A percentile compares a stretch with the other conserved stretches of the same genome.
phyloP scores from a whole-genome alignment of 805 yeast species.

The Jamesozyma rosinii region DNA sequence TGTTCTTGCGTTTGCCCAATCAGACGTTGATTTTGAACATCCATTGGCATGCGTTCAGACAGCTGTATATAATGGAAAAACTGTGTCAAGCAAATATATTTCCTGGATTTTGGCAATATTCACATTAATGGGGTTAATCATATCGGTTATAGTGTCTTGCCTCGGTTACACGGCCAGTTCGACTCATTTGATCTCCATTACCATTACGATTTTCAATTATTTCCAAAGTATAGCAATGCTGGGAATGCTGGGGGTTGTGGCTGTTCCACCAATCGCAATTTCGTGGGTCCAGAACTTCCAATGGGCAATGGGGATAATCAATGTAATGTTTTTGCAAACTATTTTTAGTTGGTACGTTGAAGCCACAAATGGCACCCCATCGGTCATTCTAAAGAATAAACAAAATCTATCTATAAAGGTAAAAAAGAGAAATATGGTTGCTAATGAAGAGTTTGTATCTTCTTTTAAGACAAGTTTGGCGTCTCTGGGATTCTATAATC shows the following conservation, averaged over 20 bases:
- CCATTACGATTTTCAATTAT: slow-evolving; percentile 82
- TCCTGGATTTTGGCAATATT: slow-evolving; percentile 93
- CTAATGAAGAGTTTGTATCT: background rate
- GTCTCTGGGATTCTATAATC: slow-evolving; percentile 31
- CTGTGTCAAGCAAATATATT: slow-evolving; percentile 85
- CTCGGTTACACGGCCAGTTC: slow-evolving; percentile 83
- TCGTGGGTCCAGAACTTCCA: slow-evolving; percentile 95
- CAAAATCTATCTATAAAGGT: slow-evolving; percentile 71
- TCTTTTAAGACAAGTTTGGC: background rate
- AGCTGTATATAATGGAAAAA: slow-evolving; percentile 72
- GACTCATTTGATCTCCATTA: slow-evolving; percentile 89
- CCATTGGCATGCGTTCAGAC: slow-evolving; percentile 90
- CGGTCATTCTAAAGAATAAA: slow-evolving; percentile 58
- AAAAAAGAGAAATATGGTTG: slow-evolving; percentile 41
- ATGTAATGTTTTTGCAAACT: slow-evolving; percentile 62
- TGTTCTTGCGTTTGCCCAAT: slow-evolving; percentile 51
- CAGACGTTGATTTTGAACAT: slow-evolving; percentile 33
- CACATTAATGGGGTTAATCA: slow-evolving; percentile 45
- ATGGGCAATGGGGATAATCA: slow-evolving; percentile 92
- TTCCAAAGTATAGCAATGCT: slow-evolving; percentile 89
- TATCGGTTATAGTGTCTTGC: background rate
- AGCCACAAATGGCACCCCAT: slow-evolving; percentile 82
- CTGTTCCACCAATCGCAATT: slow-evolving; percentile 91
- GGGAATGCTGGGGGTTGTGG: slow-evolving; percentile 90
- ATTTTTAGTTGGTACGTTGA: slow-evolving; percentile 91